Base-by-base conservation (phyloP, 176 grass and related monocot species). In the Musa troglodytarum region DNA sequence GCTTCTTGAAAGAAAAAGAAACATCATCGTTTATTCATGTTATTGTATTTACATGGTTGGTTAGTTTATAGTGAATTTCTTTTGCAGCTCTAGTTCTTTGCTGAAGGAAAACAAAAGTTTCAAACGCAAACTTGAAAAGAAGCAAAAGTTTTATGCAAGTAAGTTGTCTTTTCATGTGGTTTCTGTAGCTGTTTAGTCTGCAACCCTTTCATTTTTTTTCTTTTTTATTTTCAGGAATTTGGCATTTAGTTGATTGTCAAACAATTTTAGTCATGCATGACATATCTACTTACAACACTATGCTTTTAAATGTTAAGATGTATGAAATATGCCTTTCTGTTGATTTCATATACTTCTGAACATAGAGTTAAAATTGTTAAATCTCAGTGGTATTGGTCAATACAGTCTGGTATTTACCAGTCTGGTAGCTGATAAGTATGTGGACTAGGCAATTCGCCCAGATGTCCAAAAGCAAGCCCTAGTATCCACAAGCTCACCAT, bases 131-230 rank as follows among this genome's bases (percentile, higher is more conserved):
- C 72, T 74, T 19, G 72, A 74, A 74, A 74, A 74, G 52, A 74
- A 55, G 10, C 52, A 74, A 10, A 74, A 74, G 23, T 74, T 74
- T 56, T 57, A 74, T 74, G 23, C 72, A 57, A 74, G 72, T 74
- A 74, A 74, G 72, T 29, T 26, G 13, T 2, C n/a, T 58, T 74
- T 74, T 22, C 49, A 53, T 22, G 21, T 52, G 9, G 22, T 12
- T 24, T 8, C 1, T 26, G 22, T 66, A 14, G 24, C 24, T 66
- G 11, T 1, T 58, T 43, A 43, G 34, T 43, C 34, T 5, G 2
- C 55, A 58, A n/a, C 9, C 13, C 34, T 15, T 70, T 50, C 51
- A 50, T 25, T 11, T 68, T 22, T 64, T 22, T 26, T 0, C 6
- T 70, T 70, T 50, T 70, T 51, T 11, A 11, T 21, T 70, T 43